Base-by-base conservation (phyloP, 331 rosid genomes). In the Saraca asoca region DNA sequence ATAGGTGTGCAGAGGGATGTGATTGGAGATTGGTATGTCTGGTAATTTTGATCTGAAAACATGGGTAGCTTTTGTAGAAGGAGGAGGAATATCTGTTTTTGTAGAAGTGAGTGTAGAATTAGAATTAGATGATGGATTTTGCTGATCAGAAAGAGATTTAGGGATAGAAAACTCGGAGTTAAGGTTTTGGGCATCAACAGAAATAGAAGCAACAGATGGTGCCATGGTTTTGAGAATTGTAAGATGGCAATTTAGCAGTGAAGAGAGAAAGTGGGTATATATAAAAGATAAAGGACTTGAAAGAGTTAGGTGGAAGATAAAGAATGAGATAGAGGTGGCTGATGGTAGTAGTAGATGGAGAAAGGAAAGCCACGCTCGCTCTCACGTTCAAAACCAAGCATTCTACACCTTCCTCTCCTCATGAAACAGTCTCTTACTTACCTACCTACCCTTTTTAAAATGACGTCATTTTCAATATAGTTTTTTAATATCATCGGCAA, bases 1-100 rank as follows among this genome's bases (percentile, higher is more conserved):
- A 74, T 87, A 92, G 7, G 78, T 10, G 64, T 89, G 98, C 37
- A 92, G 95, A 0, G 98, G 88, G n/a, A 89, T 82, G 72, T 87
- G 83, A 59, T 83, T 76, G 46, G 96, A 70, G 49, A 88, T 81
- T 43, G 72, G 53, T 51, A 85, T 78, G 59, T 85, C 91, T 0
- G 84, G 85, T 24, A 87, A 58, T 56, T 71, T 80, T 0, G 91
- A 89, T 69, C 50, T 85, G 79, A 89, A 92, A 0, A 85, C 14
- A n/a, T 74, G 80, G 41, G 20, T 20, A 17, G 41, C 57, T 33
- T 51, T 48, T 5, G 74, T 2, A 31, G 58, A 14, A 46, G 31
- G 3, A 24, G 31, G 0, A 10, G 31, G 3, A 11, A 24, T 24
- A 24, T 24, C 31, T 1, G 31, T 24, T n/a, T n/a, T n/a, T n/a